phyloP scores from a whole-genome alignment of 2,329 filamentous ascomycete species.

The Aspergillus puulaauensis region DNA sequence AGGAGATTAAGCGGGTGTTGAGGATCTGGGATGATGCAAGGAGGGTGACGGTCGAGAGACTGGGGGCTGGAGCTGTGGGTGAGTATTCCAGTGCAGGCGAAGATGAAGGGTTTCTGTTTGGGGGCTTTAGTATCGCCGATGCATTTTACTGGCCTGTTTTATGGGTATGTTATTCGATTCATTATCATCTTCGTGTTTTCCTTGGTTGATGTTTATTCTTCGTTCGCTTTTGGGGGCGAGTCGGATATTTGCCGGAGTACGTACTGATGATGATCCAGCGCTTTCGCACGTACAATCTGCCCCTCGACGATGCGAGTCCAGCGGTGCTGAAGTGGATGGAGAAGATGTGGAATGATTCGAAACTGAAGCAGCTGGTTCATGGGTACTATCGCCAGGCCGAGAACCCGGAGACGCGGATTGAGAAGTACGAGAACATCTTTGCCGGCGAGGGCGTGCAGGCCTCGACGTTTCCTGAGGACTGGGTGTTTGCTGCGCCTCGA shows the following conservation, averaged over 20 bases:
- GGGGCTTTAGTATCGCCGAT: constrained; percentile 39
- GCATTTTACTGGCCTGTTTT: constrained; percentile 41
- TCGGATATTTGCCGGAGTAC: no score
- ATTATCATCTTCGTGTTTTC: background rate
- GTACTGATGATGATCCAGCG: constrained; percentile 20
- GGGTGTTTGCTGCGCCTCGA: constrained; percentile 22
- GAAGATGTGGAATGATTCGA: constrained; percentile 34
- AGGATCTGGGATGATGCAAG: constrained; percentile 29
- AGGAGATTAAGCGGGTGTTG: constrained; percentile 28
- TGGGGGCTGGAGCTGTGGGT: background rate
- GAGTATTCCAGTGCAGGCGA: background rate
- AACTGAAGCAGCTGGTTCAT: constrained; percentile 21
- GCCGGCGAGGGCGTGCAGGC: constrained; percentile 23
- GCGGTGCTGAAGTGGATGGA: constrained; percentile 34
- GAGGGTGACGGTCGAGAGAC: constrained; percentile 21
- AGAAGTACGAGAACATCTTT: constrained; percentile 34
- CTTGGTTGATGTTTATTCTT: background rate
- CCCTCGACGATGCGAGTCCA: constrained; percentile 24
- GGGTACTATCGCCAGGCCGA: constrained; percentile 30
- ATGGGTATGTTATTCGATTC: constrained; percentile 27
- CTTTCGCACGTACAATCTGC: constrained; percentile 33
- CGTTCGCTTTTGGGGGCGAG: no score
- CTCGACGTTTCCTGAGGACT: constrained; percentile 13
- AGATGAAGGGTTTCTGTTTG: constrained; percentile 39
- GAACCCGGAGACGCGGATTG: constrained; percentile 26